A percentile compares a stretch with the other conserved stretches of the same genome.
These are phyloP conservation scores for Anisogramma anomala DNA, from an alignment of 2,329 filamentous ascomycete genomes.

Conservation along the genomic window DNA sequence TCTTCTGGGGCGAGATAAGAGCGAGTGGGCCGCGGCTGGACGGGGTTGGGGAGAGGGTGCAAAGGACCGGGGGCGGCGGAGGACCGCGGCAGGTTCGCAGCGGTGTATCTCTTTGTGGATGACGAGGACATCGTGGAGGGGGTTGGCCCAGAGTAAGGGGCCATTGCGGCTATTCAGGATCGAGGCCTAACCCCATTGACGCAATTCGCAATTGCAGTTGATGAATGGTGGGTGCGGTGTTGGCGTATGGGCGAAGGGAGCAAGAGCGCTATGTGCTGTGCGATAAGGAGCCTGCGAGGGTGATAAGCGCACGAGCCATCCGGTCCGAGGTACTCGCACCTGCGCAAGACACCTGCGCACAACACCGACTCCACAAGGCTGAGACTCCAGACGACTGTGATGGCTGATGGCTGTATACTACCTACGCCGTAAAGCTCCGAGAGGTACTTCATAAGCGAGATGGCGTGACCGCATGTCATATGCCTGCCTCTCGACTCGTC, in stretches of 20 bases:
- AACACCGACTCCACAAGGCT: too few relatives aligned
- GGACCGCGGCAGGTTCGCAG: conserved; percentile 22
- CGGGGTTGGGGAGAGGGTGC: neutral
- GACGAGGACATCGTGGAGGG: conserved; percentile 21
- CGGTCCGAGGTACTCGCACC: too few relatives aligned
- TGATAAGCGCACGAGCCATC: too few relatives aligned
- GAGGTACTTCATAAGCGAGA: too few relatives aligned
- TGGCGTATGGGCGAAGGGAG: neutral
- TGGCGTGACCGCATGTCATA: too few relatives aligned
- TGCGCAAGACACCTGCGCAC: too few relatives aligned
- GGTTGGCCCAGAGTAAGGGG: conserved; percentile 21
- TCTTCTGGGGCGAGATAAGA: conserved; percentile 73
- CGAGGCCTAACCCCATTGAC: conserved; percentile 10
- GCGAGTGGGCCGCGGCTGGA: conserved; percentile 39
- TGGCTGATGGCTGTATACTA: too few relatives aligned
- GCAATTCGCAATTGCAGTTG: neutral
- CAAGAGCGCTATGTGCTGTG: too few relatives aligned
- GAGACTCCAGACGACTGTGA: too few relatives aligned
- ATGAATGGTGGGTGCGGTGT: neutral
- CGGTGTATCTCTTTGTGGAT: conserved; percentile 13
- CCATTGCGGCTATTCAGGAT: conserved; percentile 17
- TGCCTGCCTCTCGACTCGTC: too few relatives aligned
- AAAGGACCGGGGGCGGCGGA: conserved; percentile 28
- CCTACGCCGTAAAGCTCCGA: too few relatives aligned
- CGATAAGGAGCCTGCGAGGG: too few relatives aligned